Evolutionary conservation across 768 basidiomycete genomes (phyloP), one percentile per base, ranked within the genome.

Genomic region (Kwoniella sp.): DNA sequence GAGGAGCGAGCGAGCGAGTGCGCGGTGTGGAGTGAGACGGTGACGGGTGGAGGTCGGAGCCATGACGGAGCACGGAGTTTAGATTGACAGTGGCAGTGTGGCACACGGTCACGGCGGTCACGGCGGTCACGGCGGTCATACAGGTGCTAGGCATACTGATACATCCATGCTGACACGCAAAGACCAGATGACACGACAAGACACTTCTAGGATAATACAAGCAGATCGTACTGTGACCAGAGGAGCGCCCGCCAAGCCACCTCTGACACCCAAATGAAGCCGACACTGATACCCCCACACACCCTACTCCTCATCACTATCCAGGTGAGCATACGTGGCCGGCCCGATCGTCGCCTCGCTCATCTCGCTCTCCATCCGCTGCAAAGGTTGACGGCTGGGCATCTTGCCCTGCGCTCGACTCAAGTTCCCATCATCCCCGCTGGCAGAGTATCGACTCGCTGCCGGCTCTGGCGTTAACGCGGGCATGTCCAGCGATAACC

Each of bases 401-500:
- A 40, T 28, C 40, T 54, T 54, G 28, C 44, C 44, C 7, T n/a
- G 34, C 12, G n/a, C 31, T 33, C 37, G 23, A 25, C 17, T 32
- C 25, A 12, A 20, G 23, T 26, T 19, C 19, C 17, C 17, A 6
- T n/a, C 11, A 50, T 36, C 27, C 29, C 10, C 39, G 6, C 22
- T 26, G 29, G 19, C 28, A 29, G n/a, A n/a, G n/a, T n/a, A n/a
- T n/a, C n/a, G n/a, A n/a, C n/a, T n/a, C n/a, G n/a, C n/a, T n/a
- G n/a, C n/a, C n/a, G 41, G 29, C 38, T 57, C 56, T 36, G 61
- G 61, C 3, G 50, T 56, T 25, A 65, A 27, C 25, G 63, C 47
- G 12, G 59, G 58, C 63, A 65, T 65, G 44, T 65, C 63, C n/a
- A 65, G 34, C 29, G 55, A 57, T 12, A 65, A 23, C 33, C 63